Base-by-base conservation (phyloP, 768 basidiomycete species). In the Amanita inopinata region DNA sequence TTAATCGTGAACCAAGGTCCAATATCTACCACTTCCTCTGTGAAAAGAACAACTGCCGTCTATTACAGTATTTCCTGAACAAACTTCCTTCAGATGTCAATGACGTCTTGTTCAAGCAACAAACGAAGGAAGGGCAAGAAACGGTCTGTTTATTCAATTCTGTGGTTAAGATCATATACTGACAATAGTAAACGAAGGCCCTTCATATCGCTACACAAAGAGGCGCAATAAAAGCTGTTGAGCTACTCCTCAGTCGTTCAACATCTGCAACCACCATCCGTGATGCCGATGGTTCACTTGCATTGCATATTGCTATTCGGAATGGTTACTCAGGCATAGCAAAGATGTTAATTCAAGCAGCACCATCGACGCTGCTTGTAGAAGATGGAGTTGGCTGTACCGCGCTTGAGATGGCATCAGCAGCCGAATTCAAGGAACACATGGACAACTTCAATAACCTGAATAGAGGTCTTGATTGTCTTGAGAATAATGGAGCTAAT, bases 21-120 rank as follows among this genome's bases (percentile, higher is more conserved):
- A 81, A 81, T 50, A 67, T 79, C 15, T 72, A 68, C 46, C 79
- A 81, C 54, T 56, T 66, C 11, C 53, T 73, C 24, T 69, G 66
- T 50, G 28, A 50, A 0, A 36, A 42, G 0, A 58, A 57, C 31
- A 34, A 61, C 7, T 45, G 49, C 3, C 53, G 61, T 2, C 45
- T 66, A 14, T 51, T 78, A 10, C 54, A 66, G 20, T 63, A 74
- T 50, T 51, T 76, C 1, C 52, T 78, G 3, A 53, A 65, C 9
- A 72, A 70, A 46, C 62, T 81, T 2, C 73, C 78, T n/a, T 55
- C 56, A 14, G 71, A 78, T 22, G 60, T 70, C 10, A 68, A 58
- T 25, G 64, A 70, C 35, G 51, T 53, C 0, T 49, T 79, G 1
- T 54, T 79, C 20, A 44, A 50, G 4, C 72, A 75, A 43, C 66